phyloP scores from a whole-genome alignment of 2,329 filamentous ascomycete genomes.

The Nemania sp. region DNA sequence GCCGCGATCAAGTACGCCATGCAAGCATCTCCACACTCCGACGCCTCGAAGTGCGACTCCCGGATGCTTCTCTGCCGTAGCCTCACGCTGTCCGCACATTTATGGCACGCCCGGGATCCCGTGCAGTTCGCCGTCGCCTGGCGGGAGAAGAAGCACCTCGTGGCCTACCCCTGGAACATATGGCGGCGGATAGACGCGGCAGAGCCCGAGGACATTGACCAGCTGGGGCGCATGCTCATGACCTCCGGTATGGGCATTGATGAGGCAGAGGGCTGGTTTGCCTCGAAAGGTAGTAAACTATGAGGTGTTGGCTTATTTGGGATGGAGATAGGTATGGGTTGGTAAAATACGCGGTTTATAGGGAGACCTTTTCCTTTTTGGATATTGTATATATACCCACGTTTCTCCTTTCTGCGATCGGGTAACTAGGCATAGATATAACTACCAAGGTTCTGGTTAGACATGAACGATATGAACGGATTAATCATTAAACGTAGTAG shows the following conservation, averaged over 20 bases:
- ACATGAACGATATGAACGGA: neutral
- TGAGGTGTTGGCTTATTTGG: neutral
- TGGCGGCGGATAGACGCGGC: slow-evolving; percentile 14
- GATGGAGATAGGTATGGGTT: neutral
- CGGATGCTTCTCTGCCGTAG: slow-evolving; percentile 29
- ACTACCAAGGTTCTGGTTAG: no score
- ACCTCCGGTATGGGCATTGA: slow-evolving; percentile 36
- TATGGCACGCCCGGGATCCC: slow-evolving; percentile 38
- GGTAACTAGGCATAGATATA: neutral
- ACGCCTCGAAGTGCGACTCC: slow-evolving; percentile 13
- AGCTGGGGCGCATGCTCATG: slow-evolving; percentile 37
- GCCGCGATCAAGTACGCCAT: slow-evolving; percentile 20
- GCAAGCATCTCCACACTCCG: neutral
- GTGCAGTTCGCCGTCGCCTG: slow-evolving; percentile 40
- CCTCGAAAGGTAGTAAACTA: slow-evolving; percentile 31
- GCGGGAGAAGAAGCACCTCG: slow-evolving; percentile 34
- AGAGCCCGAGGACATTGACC: slow-evolving; percentile 36
- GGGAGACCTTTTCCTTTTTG: neutral
- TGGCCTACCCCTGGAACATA: slow-evolving; percentile 29
- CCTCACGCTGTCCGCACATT: slow-evolving; percentile 41
- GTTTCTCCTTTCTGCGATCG: neutral
- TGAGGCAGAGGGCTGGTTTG: slow-evolving; percentile 38
- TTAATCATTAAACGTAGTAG: neutral
- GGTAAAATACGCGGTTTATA: neutral
- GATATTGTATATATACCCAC: neutral